These are phyloP conservation scores for Backusella australiensis DNA, from an alignment of 192 early-diverging fungal species.

Conservation along the genomic window DNA sequence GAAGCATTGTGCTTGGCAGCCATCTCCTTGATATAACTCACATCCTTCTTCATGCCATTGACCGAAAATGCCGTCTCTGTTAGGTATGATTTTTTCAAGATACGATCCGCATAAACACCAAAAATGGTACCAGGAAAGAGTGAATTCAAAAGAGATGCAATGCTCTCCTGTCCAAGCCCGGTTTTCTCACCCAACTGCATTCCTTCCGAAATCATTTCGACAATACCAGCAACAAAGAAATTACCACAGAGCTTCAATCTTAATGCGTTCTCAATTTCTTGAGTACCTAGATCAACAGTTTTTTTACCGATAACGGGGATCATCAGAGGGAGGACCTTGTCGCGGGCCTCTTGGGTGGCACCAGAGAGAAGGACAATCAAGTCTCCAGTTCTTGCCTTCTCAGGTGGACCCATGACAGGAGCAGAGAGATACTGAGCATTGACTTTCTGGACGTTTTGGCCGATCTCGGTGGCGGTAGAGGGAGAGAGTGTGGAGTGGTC, in stretches of 20 bases:
- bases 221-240: constrained; percentile 53
- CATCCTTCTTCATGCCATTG: constrained; percentile 43
- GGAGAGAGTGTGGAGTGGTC: constrained; percentile 61
- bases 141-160: constrained; percentile 47
- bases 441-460: constrained; percentile 19
- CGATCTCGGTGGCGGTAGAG: constrained; percentile 29
- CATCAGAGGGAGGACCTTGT: constrained; percentile 34
- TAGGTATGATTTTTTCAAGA: constrained; percentile 32
- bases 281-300: constrained; percentile 43
- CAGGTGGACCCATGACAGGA: constrained; percentile 34
- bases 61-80: constrained; percentile 40
- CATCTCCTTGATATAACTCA: constrained; percentile 37
- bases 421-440: constrained; percentile 15
- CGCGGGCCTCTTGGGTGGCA: constrained; percentile 35
- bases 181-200: constrained; percentile 52
- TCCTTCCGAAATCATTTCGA: constrained; percentile 65
- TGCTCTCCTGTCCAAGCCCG: constrained; percentile 48
- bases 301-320: constrained; percentile 43
- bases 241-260: constrained; percentile 67
- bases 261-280: constrained; percentile 39
- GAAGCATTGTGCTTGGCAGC: constrained; percentile 30
- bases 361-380: constrained; percentile 56
- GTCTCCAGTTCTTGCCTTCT: constrained; percentile 44
- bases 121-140: constrained; percentile 47
- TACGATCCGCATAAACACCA: constrained; percentile 47